Conservation (phyloP, 2,329 filamentous ascomycete species). For the Didymellaceae sp. region DNA sequence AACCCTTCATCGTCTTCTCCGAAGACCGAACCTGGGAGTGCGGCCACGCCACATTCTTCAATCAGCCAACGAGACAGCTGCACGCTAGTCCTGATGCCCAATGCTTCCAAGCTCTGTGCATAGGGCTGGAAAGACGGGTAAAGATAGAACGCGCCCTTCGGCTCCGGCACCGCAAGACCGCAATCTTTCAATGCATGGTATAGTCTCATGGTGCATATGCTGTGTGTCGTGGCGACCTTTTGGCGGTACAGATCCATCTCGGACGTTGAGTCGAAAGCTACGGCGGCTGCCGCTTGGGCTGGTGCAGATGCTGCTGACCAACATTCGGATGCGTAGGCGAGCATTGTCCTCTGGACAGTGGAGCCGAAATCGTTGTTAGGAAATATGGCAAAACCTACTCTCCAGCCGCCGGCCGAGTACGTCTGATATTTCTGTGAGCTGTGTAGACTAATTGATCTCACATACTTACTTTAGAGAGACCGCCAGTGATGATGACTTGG, state of each 20-base stretch:
- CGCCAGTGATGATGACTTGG: slow-evolving; percentile 1
- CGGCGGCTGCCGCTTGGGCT: slow-evolving; percentile 5
- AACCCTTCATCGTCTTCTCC: slow-evolving; percentile 5
- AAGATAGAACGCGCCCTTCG: slow-evolving; percentile 8
- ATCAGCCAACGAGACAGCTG: slow-evolving; percentile 2
- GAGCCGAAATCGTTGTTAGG: slow-evolving; percentile 2
- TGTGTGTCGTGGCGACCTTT: slow-evolving; percentile 1
- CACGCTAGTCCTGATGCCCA: slow-evolving; percentile 2
- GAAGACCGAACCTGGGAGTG: slow-evolving; percentile 6
- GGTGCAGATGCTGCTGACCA: slow-evolving; percentile 13
- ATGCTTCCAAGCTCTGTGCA: background rate
- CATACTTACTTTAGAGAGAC: slow-evolving; percentile 2
- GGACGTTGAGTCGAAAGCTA: slow-evolving; percentile 3
- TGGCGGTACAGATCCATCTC: slow-evolving; percentile 5
- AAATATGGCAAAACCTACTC: slow-evolving; percentile 5
- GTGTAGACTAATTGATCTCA: background rate
- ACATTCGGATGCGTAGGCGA: slow-evolving; percentile 12
- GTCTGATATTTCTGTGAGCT: background rate
- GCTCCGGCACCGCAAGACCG: slow-evolving; percentile 6
- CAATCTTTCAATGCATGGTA: background rate
- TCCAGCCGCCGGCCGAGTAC: slow-evolving; percentile 10
- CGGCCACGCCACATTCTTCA: slow-evolving; percentile 4
- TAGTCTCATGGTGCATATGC: background rate
- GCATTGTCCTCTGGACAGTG: background rate
- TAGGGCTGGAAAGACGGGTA: slow-evolving; percentile 9